phyloP scores from a whole-genome alignment of 768 basidiomycete genomes.

The Rhodotorula paludigena region DNA sequence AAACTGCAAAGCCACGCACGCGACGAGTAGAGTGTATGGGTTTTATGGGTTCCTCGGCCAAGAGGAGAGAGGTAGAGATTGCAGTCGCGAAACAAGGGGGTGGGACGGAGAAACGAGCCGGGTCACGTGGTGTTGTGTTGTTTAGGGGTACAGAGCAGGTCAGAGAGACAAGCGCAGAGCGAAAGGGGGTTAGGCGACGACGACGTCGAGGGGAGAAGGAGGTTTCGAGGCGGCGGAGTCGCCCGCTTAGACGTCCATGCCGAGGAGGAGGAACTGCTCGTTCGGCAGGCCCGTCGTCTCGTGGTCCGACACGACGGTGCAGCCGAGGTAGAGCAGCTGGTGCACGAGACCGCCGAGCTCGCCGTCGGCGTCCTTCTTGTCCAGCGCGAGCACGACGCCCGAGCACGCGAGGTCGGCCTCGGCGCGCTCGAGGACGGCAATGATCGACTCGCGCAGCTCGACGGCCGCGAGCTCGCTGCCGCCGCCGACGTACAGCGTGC shows the following conservation, averaged over 20 bases:
- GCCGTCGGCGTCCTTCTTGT: no score
- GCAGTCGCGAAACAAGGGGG: background rate
- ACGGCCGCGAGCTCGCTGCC: slow-evolving; percentile 51
- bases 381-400: slow-evolving; percentile 69
- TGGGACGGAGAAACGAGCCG: background rate
- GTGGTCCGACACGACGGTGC: slow-evolving; percentile 48
- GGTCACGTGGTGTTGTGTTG: no score
- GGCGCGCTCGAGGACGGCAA: slow-evolving; percentile 78
- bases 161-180: no score
- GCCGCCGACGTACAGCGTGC: slow-evolving; percentile 74
- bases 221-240: background rate
- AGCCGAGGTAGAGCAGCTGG: slow-evolving; percentile 87
- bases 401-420: slow-evolving; percentile 74
- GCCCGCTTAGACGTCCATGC: background rate
- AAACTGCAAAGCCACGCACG: no score
- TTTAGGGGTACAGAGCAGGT: no score
- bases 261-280: slow-evolving; percentile 1
- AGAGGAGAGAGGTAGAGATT: no score
- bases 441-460: slow-evolving; percentile 56
- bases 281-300: slow-evolving; percentile 2
- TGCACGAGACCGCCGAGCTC: slow-evolving; percentile 53
- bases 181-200: no score
- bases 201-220: background rate
- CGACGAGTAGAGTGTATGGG: no score
- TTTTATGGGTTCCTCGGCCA: background rate